Percentiles rank a stretch among this genome's conserved stretches.
phyloP scores from a whole-genome alignment of 1,284 basidiomycete genomes.

The Calocybe gambosa region DNA sequence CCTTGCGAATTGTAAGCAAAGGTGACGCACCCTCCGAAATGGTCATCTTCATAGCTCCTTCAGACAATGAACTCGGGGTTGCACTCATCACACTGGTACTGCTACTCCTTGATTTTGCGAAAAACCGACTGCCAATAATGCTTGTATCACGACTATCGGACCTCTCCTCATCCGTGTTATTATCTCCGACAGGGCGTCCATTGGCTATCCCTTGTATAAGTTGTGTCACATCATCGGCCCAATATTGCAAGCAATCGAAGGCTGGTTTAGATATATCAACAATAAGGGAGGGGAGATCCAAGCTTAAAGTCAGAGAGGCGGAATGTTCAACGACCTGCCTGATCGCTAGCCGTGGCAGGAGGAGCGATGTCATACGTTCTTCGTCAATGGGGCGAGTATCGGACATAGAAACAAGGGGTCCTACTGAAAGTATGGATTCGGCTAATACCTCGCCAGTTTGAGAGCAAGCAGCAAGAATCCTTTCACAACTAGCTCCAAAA shows the following conservation, averaged over 20 bases:
- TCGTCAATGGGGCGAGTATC: slow-evolving; percentile 2
- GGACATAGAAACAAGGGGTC: slow-evolving; percentile 21
- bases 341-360: slow-evolving; percentile 30
- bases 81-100: slow-evolving; percentile 33
- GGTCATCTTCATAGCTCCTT: slow-evolving; percentile 46
- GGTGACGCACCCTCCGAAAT: slow-evolving; percentile 50
- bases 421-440: slow-evolving; percentile 28
- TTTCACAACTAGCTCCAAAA: slow-evolving; percentile 34
- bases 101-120: slow-evolving; percentile 51
- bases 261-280: slow-evolving; percentile 55
- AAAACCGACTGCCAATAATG: slow-evolving; percentile 81
- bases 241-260: slow-evolving; percentile 77
- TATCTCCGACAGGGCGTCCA: slow-evolving; percentile 15
- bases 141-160: slow-evolving; percentile 52
- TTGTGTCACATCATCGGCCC: slow-evolving; percentile 79
- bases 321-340: slow-evolving; percentile 14
- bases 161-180: slow-evolving; percentile 24
- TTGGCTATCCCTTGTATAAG: slow-evolving; percentile 43
- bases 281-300: slow-evolving; percentile 64
- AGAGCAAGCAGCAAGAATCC: slow-evolving; percentile 45
- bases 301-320: slow-evolving; percentile 32
- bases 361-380: slow-evolving; percentile 12
- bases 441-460: slow-evolving; percentile 27
- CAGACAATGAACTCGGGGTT: slow-evolving; percentile 22
- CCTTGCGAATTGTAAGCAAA: neutral